Percentiles rank a stretch among this genome's conserved stretches.
These are phyloP conservation scores for Neurospora sp. DNA, from an alignment of 495 filamentous ascomycete genomes.

Conservation along the genomic window DNA sequence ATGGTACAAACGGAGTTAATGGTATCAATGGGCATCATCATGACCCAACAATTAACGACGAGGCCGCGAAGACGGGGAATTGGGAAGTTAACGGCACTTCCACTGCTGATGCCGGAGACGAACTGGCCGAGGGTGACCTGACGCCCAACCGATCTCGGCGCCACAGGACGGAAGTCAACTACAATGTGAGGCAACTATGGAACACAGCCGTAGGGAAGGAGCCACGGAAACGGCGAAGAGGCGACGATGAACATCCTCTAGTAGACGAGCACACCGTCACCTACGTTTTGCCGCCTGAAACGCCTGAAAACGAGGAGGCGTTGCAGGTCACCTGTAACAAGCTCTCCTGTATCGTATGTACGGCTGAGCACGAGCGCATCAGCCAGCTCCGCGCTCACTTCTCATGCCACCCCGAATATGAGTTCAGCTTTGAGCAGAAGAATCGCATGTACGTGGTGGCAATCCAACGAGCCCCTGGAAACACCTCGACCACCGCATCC, in stretches of 20 bases:
- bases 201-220: conserved; percentile 38
- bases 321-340: conserved; percentile 27
- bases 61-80: conserved; percentile 20
- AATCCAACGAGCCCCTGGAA: neutral
- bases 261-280: conserved; percentile 27
- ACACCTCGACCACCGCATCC: neutral
- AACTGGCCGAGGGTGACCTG: conserved; percentile 8
- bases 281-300: conserved; percentile 33
- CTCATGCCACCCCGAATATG: conserved; percentile 32
- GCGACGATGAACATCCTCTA: conserved; percentile 19
- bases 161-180: conserved; percentile 35
- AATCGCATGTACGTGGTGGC: conserved; percentile 12
- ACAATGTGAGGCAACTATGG: conserved; percentile 42
- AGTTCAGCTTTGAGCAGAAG: conserved; percentile 30
- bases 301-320: neutral
- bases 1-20: conserved; percentile 16
- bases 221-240: conserved; percentile 29
- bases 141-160: conserved; percentile 32
- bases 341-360: conserved; percentile 38
- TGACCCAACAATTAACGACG: conserved; percentile 9
- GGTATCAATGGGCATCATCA: conserved; percentile 13
- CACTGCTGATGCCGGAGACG: neutral
- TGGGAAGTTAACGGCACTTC: conserved; percentile 5
- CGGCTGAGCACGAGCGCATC: conserved; percentile 28
- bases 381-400: conserved; percentile 36